Evolutionary conservation across 768 basidiomycete species (phyloP).

Genomic region (Multifurca ochricompacta): DNA sequence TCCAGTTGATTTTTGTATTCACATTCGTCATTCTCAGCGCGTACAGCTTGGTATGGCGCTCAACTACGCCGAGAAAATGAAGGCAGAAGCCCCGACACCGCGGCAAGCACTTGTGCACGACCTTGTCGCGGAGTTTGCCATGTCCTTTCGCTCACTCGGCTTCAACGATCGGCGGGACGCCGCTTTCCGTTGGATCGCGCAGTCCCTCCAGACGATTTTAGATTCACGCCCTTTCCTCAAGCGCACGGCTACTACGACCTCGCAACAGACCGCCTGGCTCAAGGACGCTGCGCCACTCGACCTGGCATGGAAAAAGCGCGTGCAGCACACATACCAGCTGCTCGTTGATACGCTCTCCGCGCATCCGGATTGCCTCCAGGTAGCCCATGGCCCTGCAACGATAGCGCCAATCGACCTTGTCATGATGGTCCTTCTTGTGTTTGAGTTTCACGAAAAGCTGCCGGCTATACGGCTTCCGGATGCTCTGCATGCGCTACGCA

Average conservation of each 20-base stretch:
- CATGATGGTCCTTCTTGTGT: slow-evolving; percentile 16
- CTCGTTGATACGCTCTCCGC: slow-evolving; percentile 10
- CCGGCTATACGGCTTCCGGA: slow-evolving; percentile 1
- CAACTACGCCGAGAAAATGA: slow-evolving; percentile 26
- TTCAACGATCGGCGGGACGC: slow-evolving; percentile 46
- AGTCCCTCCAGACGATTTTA: slow-evolving; percentile 46
- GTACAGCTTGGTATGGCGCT: slow-evolving; percentile 27
- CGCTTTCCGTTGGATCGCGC: slow-evolving; percentile 53
- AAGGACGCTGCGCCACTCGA: slow-evolving; percentile 10
- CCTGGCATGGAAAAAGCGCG: slow-evolving; percentile 6
- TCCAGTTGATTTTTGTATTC: neutral
- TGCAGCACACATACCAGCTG: slow-evolving; percentile 10
- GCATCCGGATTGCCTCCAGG: slow-evolving; percentile 9
- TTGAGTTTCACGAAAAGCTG: slow-evolving; percentile 6
- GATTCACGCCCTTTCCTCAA: slow-evolving; percentile 29
- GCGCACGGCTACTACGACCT: slow-evolving; percentile 27
- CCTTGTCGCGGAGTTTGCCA: slow-evolving; percentile 17
- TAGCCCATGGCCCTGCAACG: slow-evolving; percentile 12
- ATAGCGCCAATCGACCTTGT: slow-evolving; percentile 22
- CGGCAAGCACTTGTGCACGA: slow-evolving; percentile 20
- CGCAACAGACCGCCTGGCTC: slow-evolving; percentile 47
- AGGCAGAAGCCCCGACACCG: slow-evolving; percentile 24
- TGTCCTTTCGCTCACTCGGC: slow-evolving; percentile 30
- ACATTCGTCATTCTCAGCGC: slow-evolving; percentile 18
- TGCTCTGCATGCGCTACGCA: slow-evolving; percentile 8